Evolutionary conservation across 208 protist genomes (phyloP), one percentile per base, ranked within the genome.

Genomic region (Wallacemonas sp.): DNA sequence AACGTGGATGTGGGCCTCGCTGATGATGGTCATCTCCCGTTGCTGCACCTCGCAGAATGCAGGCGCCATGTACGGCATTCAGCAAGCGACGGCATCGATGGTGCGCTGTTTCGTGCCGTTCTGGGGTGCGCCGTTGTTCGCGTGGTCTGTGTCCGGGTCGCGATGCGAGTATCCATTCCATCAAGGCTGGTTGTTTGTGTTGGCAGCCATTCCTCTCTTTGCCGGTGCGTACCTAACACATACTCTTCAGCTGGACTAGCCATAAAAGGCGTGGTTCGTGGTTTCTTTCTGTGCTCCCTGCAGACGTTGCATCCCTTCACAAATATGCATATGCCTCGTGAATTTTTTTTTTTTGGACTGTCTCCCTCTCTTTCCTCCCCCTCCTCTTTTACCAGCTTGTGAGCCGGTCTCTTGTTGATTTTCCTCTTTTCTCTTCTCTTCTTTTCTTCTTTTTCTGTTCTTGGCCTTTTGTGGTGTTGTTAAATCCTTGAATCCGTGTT

Each of bases 11-110:
- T 95, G 79, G 51, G 72, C 62, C 2, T 61, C 89, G 26, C 71
- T 87, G 36, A 82, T 87, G 72, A 42, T 95, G 11, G 19, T 90
- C 1, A 79, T 82, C 0, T 81, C 89, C 2, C 62, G 54, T 14
- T 62, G 64, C 9, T 70, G 73, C 34, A 68, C 73, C 17, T 15
- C n/a, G 0, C 70, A 80, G 45, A 78, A 74, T 1, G 79, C 89
- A n/a, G 81, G 81, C 0, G 70, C 77, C 22, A 88, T 93, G 76
- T 93, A 91, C 59, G 89, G 82, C 28, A 86, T 95, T 53, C 71
- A 79, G 42, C 89, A 95, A 41, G 80, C 84, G 3, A 84, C 77
- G 19, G 79, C 73, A 14, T 81, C 82, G 26, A 59, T 86, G 47
- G 79, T 90, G 49, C 83, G 89, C 1, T 82, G 77, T 28, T 46